Evolutionary conservation across 768 basidiomycete species (phyloP).

Genomic region (Brasilioporus rufonigricans): DNA sequence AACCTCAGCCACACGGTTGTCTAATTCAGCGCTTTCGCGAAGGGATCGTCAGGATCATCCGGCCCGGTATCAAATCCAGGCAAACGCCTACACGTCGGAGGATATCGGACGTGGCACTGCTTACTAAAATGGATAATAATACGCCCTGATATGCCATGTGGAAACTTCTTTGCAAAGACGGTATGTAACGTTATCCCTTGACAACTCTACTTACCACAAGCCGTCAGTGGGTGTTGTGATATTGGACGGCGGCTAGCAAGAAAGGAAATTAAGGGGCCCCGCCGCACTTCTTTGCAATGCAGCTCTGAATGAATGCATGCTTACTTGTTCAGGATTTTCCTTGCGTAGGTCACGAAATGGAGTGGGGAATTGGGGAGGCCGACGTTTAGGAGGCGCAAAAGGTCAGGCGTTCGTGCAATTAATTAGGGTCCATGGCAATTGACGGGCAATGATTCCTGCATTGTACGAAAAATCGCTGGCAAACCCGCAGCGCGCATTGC

Average conservation of each 20-base stretch:
- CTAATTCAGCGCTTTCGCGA: constrained; percentile 25
- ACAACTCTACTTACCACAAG: constrained; percentile 6
- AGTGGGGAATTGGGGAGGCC: constrained; percentile 19
- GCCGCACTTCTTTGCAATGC: neutral
- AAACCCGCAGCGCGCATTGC: constrained; percentile 4
- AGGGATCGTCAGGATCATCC: constrained; percentile 33
- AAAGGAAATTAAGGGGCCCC: constrained; percentile 20
- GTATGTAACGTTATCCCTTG: constrained; percentile 12
- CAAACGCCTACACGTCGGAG: constrained; percentile 17
- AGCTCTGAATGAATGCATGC: neutral
- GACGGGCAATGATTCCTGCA: neutral
- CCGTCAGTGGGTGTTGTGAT: constrained; percentile 4
- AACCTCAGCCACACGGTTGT: constrained; percentile 15
- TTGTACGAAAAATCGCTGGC: constrained; percentile 4
- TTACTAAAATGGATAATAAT: constrained; percentile 13
- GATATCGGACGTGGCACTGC: constrained; percentile 23
- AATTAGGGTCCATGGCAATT: neutral
- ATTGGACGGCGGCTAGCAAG: neutral
- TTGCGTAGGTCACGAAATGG: constrained; percentile 12
- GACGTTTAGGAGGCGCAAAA: constrained; percentile 19
- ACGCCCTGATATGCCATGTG: constrained; percentile 28
- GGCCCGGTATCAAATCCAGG: constrained; percentile 21
- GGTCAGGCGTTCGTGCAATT: neutral
- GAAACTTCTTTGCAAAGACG: constrained; percentile 2
- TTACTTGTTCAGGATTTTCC: constrained; percentile 11